Conservation (phyloP, 2,329 filamentous ascomycete species). For the Ceratocystis papillata region DNA sequence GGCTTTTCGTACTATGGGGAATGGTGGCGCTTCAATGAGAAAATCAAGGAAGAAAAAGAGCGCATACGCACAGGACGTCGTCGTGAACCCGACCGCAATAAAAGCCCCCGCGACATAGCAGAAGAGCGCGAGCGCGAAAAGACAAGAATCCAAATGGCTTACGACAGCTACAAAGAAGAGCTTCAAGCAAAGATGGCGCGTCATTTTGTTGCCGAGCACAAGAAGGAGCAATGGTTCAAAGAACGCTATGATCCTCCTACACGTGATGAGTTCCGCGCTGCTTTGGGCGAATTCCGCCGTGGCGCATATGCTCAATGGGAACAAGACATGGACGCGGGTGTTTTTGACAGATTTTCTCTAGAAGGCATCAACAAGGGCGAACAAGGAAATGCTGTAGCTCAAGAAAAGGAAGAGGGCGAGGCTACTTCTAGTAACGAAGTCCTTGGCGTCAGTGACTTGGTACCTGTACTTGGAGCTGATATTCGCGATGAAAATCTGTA, state of each 20-base stretch:
- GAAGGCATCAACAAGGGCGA: slow-evolving; percentile 92
- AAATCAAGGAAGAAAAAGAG: slow-evolving; percentile 72
- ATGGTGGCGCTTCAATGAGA: slow-evolving; percentile 76
- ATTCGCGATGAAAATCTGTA: slow-evolving; percentile 78
- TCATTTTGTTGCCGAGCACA: slow-evolving; percentile 81
- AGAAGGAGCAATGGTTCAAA: slow-evolving; percentile 94
- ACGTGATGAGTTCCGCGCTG: slow-evolving; percentile 59
- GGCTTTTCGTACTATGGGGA: slow-evolving; percentile 79
- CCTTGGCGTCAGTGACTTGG: slow-evolving; percentile 78
- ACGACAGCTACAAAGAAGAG: slow-evolving; percentile 57
- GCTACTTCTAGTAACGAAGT: slow-evolving; percentile 85
- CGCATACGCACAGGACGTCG: slow-evolving; percentile 57
- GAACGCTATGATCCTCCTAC: slow-evolving; percentile 85
- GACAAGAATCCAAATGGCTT: slow-evolving; percentile 61
- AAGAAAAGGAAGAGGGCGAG: slow-evolving; percentile 94
- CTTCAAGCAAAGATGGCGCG: slow-evolving; percentile 71
- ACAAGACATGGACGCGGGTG: slow-evolving; percentile 68
- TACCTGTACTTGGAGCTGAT: slow-evolving; percentile 73
- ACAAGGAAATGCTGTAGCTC: slow-evolving; percentile 69
- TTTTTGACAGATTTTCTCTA: slow-evolving; percentile 88
- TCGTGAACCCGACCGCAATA: slow-evolving; percentile 51
- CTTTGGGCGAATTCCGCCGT: slow-evolving; percentile 69
- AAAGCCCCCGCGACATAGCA: slow-evolving; percentile 53
- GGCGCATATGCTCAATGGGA: slow-evolving; percentile 79
- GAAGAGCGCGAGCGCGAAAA: slow-evolving; percentile 73